Percentiles rank a stretch among this genome's conserved stretches.
phyloP scores from a whole-genome alignment of 345 rosid species.

The Geranium rotundifolium region DNA sequence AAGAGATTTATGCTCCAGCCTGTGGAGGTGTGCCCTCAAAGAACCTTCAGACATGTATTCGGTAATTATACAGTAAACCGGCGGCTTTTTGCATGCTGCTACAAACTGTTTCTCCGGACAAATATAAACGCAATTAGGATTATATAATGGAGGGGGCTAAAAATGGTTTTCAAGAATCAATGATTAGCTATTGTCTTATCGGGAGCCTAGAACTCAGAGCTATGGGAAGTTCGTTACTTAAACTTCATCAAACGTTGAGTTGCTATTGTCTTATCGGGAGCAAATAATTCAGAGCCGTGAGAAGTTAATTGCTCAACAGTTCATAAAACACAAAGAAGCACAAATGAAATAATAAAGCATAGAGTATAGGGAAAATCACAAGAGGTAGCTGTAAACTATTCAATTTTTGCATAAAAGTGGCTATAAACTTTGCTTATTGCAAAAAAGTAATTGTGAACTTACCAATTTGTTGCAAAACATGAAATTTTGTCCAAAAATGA shows the following conservation, averaged over 20 bases:
- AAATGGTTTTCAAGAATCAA: neutral
- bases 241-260: neutral
- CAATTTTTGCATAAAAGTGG: too few species aligned
- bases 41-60: slow-evolving; percentile 72
- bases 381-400: too few species aligned
- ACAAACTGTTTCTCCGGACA: slow-evolving; percentile 40
- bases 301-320: too few species aligned
- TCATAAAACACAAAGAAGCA: neutral
- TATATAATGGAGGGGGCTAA: neutral
- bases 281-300: too few species aligned
- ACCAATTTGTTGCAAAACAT: too few species aligned
- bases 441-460: too few species aligned
- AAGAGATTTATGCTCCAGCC: slow-evolving; percentile 68
- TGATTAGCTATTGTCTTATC: neutral
- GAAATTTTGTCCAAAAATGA: too few species aligned
- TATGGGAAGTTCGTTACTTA: neutral
- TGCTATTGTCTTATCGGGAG: neutral
- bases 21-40: slow-evolving; percentile 84
- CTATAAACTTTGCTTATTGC: too few species aligned
- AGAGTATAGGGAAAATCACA: too few species aligned
- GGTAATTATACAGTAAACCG: slow-evolving; percentile 54
- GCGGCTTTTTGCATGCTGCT: slow-evolving; percentile 70
- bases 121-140: slow-evolving; percentile 4
- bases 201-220: neutral
- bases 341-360: neutral